phyloP scores from a whole-genome alignment of 2,329 filamentous ascomycete genomes.

The Ophioceras dolichostomum region DNA sequence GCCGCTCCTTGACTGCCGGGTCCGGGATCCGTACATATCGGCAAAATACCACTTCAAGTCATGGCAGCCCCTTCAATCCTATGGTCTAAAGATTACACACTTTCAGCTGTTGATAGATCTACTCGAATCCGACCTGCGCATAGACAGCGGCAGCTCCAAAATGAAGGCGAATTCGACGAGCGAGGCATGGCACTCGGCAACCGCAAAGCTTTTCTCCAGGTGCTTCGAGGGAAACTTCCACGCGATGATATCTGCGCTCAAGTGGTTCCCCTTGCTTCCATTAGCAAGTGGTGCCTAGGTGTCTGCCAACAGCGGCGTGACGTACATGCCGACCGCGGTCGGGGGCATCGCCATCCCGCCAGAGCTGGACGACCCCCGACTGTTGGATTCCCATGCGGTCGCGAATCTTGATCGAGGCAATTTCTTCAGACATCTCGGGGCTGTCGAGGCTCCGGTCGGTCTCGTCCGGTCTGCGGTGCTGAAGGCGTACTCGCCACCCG shows the following conservation, averaged over 20 bases:
- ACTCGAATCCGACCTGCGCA: constrained; percentile 5
- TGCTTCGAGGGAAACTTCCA: background rate
- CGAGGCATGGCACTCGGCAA: constrained; percentile 9
- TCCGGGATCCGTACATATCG: background rate
- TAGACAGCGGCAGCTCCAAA: constrained; percentile 2
- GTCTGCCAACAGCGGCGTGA: background rate
- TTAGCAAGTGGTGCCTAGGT: constrained; percentile 8
- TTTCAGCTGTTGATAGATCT: background rate
- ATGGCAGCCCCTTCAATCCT: background rate
- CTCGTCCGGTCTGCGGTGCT: background rate
- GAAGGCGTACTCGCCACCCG: background rate
- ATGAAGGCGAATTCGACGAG: constrained; percentile 6
- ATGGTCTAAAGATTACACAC: constrained; percentile 1
- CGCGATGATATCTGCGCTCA: background rate
- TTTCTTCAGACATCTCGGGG: constrained; percentile 4
- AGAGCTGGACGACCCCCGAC: constrained; percentile 4
- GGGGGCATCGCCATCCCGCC: constrained; percentile 6
- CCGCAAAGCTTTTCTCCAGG: constrained; percentile 9
- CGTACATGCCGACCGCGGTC: constrained; percentile 6
- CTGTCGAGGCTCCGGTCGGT: background rate
- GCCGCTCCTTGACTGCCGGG: constrained; percentile 11
- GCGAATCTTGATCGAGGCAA: constrained; percentile 1
- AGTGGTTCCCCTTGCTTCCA: constrained; percentile 7
- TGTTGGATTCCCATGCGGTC: constrained; percentile 4
- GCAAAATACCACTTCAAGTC: background rate